phyloP scores from a whole-genome alignment of 495 filamentous ascomycete species.

The Talaromyces ruber region DNA sequence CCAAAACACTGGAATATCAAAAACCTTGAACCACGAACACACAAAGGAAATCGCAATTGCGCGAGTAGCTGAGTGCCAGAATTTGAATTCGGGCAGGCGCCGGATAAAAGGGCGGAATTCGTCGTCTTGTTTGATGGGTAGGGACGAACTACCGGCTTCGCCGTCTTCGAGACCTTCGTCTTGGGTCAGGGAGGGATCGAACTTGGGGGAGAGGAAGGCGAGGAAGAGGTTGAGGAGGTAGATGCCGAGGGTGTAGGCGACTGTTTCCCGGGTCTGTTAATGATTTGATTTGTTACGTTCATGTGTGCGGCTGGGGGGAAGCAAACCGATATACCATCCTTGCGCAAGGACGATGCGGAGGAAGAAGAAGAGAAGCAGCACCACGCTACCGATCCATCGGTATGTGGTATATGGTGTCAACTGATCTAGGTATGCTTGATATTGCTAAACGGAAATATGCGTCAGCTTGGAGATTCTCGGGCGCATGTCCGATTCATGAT shows the following conservation, averaged over 20 bases:
- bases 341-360: conserved; percentile 81
- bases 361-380: conserved; percentile 72
- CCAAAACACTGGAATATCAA: conserved; percentile 98
- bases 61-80: conserved; percentile 92
- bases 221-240: conserved; percentile 99
- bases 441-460: conserved; percentile 54
- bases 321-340: conserved; percentile 96
- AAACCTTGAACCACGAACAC: conserved; percentile 87
- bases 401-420: conserved; percentile 80
- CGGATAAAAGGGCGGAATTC: conserved; percentile 97
- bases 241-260: conserved; percentile 96
- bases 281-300: neutral
- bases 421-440: conserved; percentile 90
- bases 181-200: conserved; percentile 92
- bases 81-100: conserved; percentile 97
- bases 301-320: neutral
- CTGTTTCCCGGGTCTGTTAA: conserved; percentile 33
- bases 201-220: conserved; percentile 96
- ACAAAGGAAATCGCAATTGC: conserved; percentile 76
- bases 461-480: neutral
- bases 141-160: conserved; percentile 48
- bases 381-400: conserved; percentile 76
- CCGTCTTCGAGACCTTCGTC: conserved; percentile 97
- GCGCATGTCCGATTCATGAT: neutral
- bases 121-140: conserved; percentile 91